Conservation (phyloP, 2,329 filamentous ascomycete species). For the Claviceps africana region DNA sequence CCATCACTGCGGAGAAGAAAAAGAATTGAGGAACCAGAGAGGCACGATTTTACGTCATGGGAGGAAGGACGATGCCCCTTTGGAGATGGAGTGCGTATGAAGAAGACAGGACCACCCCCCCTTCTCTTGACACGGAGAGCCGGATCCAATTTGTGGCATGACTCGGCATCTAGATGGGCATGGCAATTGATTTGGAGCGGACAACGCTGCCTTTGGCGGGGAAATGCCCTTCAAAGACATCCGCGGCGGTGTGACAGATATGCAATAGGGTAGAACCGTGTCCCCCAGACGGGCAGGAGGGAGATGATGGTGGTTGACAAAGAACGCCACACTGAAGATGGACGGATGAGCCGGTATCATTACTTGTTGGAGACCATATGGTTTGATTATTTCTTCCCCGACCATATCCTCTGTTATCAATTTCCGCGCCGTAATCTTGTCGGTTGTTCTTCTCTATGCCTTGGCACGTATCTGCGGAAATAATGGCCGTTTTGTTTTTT, state of each 20-base stretch:
- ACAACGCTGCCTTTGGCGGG: background rate
- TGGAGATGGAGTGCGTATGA: background rate
- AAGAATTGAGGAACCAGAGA: background rate
- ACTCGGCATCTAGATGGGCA: background rate
- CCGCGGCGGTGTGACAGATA: background rate
- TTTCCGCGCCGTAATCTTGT: background rate
- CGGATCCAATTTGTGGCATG: background rate
- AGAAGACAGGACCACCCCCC: background rate
- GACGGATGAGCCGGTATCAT: no score
- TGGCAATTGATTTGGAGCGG: background rate
- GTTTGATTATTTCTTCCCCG: no score
- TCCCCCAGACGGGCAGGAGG: background rate
- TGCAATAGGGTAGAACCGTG: background rate
- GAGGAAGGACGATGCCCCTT: no score
- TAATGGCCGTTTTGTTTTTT: no score
- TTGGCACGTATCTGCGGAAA: no score
- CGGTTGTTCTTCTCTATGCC: background rate
- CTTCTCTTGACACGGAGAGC: no score
- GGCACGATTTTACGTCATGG: no score
- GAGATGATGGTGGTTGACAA: background rate
- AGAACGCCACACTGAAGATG: background rate
- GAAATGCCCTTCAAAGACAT: background rate
- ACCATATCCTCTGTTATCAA: background rate
- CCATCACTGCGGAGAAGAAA: background rate
- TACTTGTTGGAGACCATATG: no score